phyloP scores from a whole-genome alignment of 2,329 filamentous ascomycete genomes.

The Colletotrichum liaoningense region DNA sequence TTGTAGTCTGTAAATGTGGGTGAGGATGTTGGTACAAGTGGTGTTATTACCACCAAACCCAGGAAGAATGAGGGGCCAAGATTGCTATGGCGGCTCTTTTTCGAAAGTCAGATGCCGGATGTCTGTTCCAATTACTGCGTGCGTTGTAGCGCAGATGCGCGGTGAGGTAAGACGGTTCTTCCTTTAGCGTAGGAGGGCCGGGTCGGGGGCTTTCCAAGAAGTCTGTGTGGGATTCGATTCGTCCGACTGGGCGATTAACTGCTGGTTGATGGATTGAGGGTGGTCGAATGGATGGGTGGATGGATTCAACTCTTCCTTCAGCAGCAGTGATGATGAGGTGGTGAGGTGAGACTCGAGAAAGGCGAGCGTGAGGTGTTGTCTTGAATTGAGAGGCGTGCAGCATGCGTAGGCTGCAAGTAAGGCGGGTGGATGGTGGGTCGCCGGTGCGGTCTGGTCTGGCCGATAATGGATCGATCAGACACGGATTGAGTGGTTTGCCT shows the following conservation, averaged over 20 bases:
- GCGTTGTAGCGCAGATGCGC: neutral
- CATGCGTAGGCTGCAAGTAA: neutral
- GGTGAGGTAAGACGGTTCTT: constrained; percentile 9
- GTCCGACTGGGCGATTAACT: neutral
- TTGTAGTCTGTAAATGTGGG: neutral
- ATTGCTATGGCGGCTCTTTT: neutral
- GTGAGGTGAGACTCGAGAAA: neutral
- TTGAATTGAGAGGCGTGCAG: neutral
- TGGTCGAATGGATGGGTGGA: neutral
- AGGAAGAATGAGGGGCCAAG: neutral
- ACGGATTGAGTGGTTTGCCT: neutral
- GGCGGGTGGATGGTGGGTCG: neutral
- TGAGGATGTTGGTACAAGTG: neutral
- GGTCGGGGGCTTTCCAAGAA: neutral
- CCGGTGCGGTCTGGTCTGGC: constrained; percentile 2
- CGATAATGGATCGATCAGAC: neutral
- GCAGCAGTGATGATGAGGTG: neutral
- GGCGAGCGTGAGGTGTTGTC: neutral
- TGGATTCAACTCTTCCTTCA: neutral
- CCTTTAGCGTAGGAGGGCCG: neutral
- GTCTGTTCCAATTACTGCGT: neutral
- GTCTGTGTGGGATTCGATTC: neutral
- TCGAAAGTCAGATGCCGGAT: neutral
- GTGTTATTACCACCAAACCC: neutral
- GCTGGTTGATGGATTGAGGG: neutral